These are phyloP conservation scores for Torulaspora franciscae DNA, from an alignment of 805 yeast species.

Conservation along the genomic window DNA sequence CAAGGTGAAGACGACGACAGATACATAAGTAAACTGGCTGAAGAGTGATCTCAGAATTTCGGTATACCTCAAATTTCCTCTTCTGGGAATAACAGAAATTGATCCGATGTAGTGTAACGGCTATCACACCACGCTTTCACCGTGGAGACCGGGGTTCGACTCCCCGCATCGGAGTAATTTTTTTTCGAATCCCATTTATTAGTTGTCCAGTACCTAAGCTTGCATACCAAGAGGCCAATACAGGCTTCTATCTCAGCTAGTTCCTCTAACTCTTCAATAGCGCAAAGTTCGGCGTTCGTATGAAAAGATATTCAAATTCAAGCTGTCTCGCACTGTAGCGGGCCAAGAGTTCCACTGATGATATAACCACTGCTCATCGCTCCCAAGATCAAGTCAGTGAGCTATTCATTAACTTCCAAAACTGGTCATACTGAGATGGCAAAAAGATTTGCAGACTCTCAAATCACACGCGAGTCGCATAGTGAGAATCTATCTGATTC, in stretches of 20 bases:
- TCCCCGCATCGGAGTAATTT: constrained; percentile 36
- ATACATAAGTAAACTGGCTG: too few species aligned
- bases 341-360: too few species aligned
- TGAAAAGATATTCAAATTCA: background rate
- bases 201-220: background rate
- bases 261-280: too few species aligned
- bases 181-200: background rate
- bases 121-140: constrained; percentile 39
- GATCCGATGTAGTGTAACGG: constrained; percentile 39
- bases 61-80: too few species aligned
- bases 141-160: constrained; percentile 41
- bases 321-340: background rate
- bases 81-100: background rate
- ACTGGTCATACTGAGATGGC: constrained; percentile 39
- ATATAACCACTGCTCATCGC: too few species aligned
- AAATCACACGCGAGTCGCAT: constrained; percentile 52
- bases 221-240: background rate
- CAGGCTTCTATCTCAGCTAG: background rate
- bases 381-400: too few species aligned
- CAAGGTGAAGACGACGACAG: too few species aligned
- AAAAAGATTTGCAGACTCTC: constrained; percentile 64
- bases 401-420: too few species aligned
- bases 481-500: constrained; percentile 31
- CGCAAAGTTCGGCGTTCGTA: background rate
- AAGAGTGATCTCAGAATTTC: too few species aligned